Percentiles rank a stretch among this genome's conserved stretches.
phyloP scores from a whole-genome alignment of 306 rosid species.

The Pachyrhizus erosus region DNA sequence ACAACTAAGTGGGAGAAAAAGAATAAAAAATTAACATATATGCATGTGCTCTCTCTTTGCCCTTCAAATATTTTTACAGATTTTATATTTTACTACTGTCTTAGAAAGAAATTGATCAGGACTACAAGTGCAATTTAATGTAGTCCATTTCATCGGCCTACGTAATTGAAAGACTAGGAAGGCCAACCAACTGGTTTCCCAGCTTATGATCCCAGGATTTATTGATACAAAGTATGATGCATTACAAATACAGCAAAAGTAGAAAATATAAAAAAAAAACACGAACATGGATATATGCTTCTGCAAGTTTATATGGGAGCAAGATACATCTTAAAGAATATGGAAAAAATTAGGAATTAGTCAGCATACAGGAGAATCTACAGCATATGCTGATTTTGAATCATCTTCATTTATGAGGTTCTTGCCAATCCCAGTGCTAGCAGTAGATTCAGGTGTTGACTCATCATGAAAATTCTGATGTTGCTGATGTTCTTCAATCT shows the following conservation, averaged over 20 bases:
- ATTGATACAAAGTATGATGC: background rate
- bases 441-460: constrained; percentile 59
- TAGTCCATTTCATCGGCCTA: constrained; percentile 10
- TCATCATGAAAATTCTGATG: constrained; percentile 76
- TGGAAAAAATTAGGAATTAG: constrained; percentile 23
- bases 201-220: background rate
- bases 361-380: constrained; percentile 71
- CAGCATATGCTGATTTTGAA: constrained; percentile 66
- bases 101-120: background rate
- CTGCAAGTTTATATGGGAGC: background rate
- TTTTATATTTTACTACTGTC: background rate
- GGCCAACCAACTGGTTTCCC: background rate
- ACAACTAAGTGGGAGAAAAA: constrained; percentile 7
- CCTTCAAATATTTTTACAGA: constrained; percentile 17
- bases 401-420: constrained; percentile 85
- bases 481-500: constrained; percentile 81
- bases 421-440: constrained; percentile 71
- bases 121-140: background rate
- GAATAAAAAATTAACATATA: background rate
- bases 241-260: background rate
- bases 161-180: constrained; percentile 17
- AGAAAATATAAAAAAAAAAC: background rate
- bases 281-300: background rate
- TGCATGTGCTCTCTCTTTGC: background rate
- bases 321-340: constrained; percentile 18